Base-by-base conservation (phyloP, 495 filamentous ascomycete genomes). In the Podospora anserina region DNA sequence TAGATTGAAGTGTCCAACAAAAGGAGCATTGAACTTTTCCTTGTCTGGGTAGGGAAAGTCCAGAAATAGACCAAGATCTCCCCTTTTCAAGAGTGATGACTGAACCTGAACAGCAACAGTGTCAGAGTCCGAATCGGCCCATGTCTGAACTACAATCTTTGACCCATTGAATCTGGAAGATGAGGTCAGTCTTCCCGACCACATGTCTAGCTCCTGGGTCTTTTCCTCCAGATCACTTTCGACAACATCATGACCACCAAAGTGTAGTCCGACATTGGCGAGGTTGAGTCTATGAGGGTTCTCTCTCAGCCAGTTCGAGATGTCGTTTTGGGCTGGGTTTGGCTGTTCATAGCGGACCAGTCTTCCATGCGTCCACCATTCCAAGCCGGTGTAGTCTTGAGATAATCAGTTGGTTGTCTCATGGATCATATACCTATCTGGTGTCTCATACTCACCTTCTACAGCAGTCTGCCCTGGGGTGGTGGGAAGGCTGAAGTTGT, bases 281-380 rank as follows among this genome's bases (percentile, higher is more conserved):
- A 86, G 66, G 70, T 87, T 87, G 13, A 84, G 67, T 1, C 85
- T 75, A 66, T 86, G 82, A 0, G 83, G 84, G 67, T 87, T 87
- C 67, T 82, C 74, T 26, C 83, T 84, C 55, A 86, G 68, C 85
- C 84, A 86, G 65, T 81, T 79, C 9, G 83, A 85, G 54, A 86
- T 86, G 9, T 83, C 78, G 56, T 72, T 74, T 72, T 87, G 74
- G 2, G 75, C 79, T 44, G 85, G 81, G 63, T 86, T 86, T 0
- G 84, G 84, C 63, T 85, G 80, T 68, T 79, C 75, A 65, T 86
- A 86, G 32, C 82, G 82, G 13, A 87, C 80, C 5, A 86, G 73
- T 65, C 84, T 76, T n/a, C 75, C 85, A 74, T 86, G 83, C 5
- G 84, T 84, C 81, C 81, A 86, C 84, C 82, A 85, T 64, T 84